phyloP scores from a whole-genome alignment of 208 protist species.

The Leishmania major region DNA sequence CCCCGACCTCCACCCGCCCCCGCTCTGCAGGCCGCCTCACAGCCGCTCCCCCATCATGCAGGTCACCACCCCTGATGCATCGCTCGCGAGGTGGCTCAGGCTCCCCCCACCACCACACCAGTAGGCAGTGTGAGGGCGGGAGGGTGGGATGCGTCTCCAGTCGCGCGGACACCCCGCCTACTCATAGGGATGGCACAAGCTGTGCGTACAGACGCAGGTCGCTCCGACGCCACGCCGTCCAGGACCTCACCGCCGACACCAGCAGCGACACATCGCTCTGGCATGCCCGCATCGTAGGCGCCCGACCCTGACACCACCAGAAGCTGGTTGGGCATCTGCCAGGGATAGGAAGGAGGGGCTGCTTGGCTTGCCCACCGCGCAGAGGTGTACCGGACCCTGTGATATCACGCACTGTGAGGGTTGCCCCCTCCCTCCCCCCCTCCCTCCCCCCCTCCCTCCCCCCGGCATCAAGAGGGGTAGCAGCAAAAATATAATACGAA shows the following conservation, averaged over 20 bases:
- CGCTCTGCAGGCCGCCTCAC: no score
- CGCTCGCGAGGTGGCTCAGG: neutral
- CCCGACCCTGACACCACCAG: neutral
- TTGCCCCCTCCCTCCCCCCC: no score
- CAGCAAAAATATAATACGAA: neutral
- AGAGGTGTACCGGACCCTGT: neutral
- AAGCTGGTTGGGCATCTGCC: neutral
- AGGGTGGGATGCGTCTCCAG: neutral
- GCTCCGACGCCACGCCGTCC: neutral
- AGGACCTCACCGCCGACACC: neutral
- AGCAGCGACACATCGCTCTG: neutral
- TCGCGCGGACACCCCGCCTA: neutral
- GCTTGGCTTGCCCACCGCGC: neutral
- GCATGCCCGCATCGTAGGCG: neutral
- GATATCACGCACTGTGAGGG: neutral
- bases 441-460: no score
- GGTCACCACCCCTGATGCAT: neutral
- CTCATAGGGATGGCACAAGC: neutral
- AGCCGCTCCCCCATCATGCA: no score
- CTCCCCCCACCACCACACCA: neutral
- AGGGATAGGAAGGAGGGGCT: neutral
- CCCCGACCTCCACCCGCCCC: no score
- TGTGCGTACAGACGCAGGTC: neutral
- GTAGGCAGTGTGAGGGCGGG: neutral
- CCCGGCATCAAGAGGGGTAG: neutral